A percentile compares a stretch with the other conserved stretches of the same genome.
phyloP scores from a whole-genome alignment of 31 red algal species.

The Porphyra umbilicalis region DNA sequence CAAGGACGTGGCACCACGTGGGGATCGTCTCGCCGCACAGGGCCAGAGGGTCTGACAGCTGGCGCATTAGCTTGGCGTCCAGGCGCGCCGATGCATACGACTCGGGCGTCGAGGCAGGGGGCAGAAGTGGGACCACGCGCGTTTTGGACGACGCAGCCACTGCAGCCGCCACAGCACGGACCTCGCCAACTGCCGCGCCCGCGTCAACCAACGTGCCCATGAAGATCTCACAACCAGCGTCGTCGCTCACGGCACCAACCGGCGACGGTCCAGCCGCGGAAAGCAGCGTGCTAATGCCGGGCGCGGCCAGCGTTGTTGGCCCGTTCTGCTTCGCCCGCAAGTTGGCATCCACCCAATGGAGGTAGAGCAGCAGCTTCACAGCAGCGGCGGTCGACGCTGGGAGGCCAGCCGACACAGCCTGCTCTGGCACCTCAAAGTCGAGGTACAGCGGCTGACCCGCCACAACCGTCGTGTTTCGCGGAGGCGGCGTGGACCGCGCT shows the following conservation, averaged over 20 bases:
- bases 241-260: background rate
- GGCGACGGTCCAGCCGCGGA: no score
- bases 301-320: background rate
- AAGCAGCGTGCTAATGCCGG: background rate
- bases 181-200: background rate
- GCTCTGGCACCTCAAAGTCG: background rate
- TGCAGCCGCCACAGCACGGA: background rate
- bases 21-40: slow-evolving; percentile 62
- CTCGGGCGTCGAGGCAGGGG: background rate
- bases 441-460: background rate
- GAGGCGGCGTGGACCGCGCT: no score
- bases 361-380: slow-evolving; percentile 19
- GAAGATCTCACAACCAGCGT: no score
- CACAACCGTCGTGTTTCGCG: background rate
- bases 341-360: slow-evolving; percentile 47
- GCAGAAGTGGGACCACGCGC: slow-evolving; percentile 2
- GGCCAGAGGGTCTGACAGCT: slow-evolving; percentile 82
- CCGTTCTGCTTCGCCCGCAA: background rate
- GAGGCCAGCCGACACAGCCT: slow-evolving; percentile 1
- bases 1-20: slow-evolving; percentile 53
- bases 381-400: slow-evolving; percentile 11
- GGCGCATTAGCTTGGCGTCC: slow-evolving; percentile 63
- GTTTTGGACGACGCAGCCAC: background rate
- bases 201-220: no score
- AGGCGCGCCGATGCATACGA: slow-evolving; percentile 7